A percentile compares a stretch with the other conserved stretches of the same genome.
phyloP scores from a whole-genome alignment of 257 asterid species.

The Paulownia fortunei region DNA sequence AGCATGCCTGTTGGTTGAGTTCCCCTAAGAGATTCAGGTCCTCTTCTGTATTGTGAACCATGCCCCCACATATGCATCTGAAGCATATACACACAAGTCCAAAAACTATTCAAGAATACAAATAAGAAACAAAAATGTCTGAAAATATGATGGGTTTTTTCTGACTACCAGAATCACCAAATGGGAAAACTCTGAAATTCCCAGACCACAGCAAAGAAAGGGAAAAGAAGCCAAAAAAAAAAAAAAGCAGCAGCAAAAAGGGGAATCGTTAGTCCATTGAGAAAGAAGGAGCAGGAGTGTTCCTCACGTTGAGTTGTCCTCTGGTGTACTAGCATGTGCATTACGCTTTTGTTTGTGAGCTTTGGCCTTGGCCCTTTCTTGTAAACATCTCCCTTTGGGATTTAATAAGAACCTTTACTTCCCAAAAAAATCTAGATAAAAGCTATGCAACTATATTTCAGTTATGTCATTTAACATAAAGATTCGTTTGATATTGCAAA shows the following conservation, averaged over 20 bases:
- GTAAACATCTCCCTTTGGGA: too few relatives aligned
- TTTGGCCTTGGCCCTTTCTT: too few relatives aligned
- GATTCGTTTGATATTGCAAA: too few relatives aligned
- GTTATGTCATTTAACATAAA: too few relatives aligned
- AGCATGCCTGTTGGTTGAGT: conserved; percentile 94
- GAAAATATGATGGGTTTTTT: neutral
- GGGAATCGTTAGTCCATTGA: neutral
- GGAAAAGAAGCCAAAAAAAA: too few relatives aligned
- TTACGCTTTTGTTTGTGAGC: too few relatives aligned
- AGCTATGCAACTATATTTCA: neutral
- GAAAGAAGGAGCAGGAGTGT: conserved; percentile 22
- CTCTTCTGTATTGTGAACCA: conserved; percentile 90
- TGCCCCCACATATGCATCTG: conserved; percentile 99
- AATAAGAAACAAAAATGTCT: neutral
- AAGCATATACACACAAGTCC: neutral
- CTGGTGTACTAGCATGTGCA: neutral
- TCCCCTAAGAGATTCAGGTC: conserved; percentile 90
- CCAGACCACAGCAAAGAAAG: too few relatives aligned
- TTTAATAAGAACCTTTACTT: too few relatives aligned
- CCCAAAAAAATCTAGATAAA: conserved; percentile 9
- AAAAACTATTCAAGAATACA: neutral
- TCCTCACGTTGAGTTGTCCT: conserved; percentile 25
- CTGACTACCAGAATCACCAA: neutral
- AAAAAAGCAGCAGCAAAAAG: too few relatives aligned
- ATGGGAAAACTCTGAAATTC: neutral